Evolutionary conservation across 306 rosid species (phyloP), one percentile per base, ranked within the genome.

Genomic region (Echinosophora koreensis): DNA sequence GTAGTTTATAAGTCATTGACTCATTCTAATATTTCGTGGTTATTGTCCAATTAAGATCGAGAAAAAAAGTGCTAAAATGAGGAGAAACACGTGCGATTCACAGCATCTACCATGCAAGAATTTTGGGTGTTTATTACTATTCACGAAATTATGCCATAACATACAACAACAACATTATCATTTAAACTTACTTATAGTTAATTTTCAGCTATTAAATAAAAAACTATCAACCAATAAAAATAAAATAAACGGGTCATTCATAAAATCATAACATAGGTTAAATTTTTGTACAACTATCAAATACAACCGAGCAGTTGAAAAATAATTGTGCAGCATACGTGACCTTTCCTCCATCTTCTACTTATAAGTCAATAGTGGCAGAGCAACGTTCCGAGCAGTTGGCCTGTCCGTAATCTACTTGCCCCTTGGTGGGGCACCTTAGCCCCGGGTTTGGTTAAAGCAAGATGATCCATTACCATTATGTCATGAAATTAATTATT

Each of bases 371-470:
- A 22, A 30, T 3, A 30, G 32, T 30, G 32, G 3, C 32, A 30
- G 32, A 2, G 32, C 32, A 30, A 3, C 3, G 32, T 71, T 56
- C 14, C 69, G 22, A 34, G 69, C 38, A 54, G 85, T 76, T 82
- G 64, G 74, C 10, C 54, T 11, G 78, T 63, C 70, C 56, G 1
- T 63, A 16, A 77, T 64, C 17, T 35, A 64, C 34, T 7, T 56
- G 85, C 56, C 34, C 32, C 52, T 35, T 17, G 74, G 78, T 64
- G 65, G 82, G 74, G 59, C 52, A 71, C 66, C 82, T 65, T 70
- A 70, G 44, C 37, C 58, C 41, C 34, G 6, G 49, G 39, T 30
- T 76, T 32, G 46, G 28, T 68, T 74, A 37, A 55, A 4, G 49
- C 37, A 63, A 42, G 63, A 65, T 65, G 62, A 66, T 51, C 68